Evolutionary conservation across 306 rosid species (phyloP), one percentile per base, ranked within the genome.

Genomic region (Rosa lucieae): DNA sequence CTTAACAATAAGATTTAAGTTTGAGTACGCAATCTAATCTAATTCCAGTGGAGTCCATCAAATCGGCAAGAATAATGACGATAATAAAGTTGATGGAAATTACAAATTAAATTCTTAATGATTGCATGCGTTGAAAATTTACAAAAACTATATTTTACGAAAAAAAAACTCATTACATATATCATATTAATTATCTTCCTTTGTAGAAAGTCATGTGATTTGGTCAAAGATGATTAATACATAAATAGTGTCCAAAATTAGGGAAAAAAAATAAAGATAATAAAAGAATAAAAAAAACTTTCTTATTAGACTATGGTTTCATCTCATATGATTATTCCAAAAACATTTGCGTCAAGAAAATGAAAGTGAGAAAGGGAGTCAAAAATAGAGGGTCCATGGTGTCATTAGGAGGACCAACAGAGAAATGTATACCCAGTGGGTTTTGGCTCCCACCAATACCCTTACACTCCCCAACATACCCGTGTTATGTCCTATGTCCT

Each of bases 391-490:
- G 90, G 92, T 62, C 93, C 93, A 81, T 83, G 51, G 70, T 87
- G 93, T 77, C 79, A 39, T 69, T 67, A 35, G 74, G 79, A 84
- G 71, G 76, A 77, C 84, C 83, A 86, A 88, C 95, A 90, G 1
- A 58, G 61, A 74, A 77, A 43, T 81, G 81, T 73, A 81, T 23
- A 76, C 80, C 94, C 91, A 88, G 23, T 56, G 87, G 89, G 73
- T 40, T 73, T 5, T 74, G 85, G 90, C 81, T 79, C 93, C 94
- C 85, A 89, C 94, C 82, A 80, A 78, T 83, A 88, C 82, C 88
- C 90, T 83, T 80, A 18, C 73, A 53, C 78, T 86, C 79, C 85
- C 90, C 92, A 78, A 83, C 75, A 86, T 87, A 82, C 93, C 95
- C 91, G 88, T 89, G 95, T 73, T 81, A 79, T 90, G 93, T 87